Conservation (phyloP, 2,329 filamentous ascomycete genomes). For the Fusarium haematococcum region DNA sequence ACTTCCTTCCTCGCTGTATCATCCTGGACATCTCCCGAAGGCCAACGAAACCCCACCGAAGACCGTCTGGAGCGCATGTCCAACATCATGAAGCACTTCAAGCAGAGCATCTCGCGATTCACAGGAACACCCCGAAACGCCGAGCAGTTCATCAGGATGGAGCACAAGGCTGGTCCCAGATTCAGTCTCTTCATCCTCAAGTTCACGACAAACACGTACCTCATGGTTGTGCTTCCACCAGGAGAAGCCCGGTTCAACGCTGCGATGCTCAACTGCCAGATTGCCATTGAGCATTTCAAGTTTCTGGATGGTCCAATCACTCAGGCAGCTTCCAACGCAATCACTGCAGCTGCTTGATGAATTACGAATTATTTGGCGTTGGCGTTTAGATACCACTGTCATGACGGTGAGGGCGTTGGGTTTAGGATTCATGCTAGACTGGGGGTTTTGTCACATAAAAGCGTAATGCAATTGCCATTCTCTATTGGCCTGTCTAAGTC, state of each 20-base stretch:
- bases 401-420: constrained; percentile 27
- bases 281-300: constrained; percentile 85
- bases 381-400: constrained; percentile 44
- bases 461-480: not conserved
- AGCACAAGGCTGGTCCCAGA: constrained; percentile 78
- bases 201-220: constrained; percentile 97
- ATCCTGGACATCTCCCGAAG: constrained; percentile 82
- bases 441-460: not conserved
- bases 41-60: constrained; percentile 84
- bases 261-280: constrained; percentile 88
- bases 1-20: constrained; percentile 98
- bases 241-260: constrained; percentile 93
- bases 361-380: constrained; percentile 34
- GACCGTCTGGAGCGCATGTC: constrained; percentile 95
- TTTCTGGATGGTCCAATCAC: constrained; percentile 66
- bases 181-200: constrained; percentile 97
- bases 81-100: constrained; percentile 99
- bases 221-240: constrained; percentile 90
- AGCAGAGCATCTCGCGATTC: constrained; percentile 82
- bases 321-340: constrained; percentile 18
- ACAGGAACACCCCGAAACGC: constrained; percentile 84
- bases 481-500: constrained; percentile 17
- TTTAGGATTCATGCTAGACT: constrained; percentile 12
- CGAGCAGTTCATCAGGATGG: constrained; percentile 84
- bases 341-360: constrained; percentile 20